Percentiles rank a stretch among this genome's conserved stretches.
phyloP scores from a whole-genome alignment of 2,329 filamentous ascomycete genomes.

The Neopestalotiopsis clavispora region DNA sequence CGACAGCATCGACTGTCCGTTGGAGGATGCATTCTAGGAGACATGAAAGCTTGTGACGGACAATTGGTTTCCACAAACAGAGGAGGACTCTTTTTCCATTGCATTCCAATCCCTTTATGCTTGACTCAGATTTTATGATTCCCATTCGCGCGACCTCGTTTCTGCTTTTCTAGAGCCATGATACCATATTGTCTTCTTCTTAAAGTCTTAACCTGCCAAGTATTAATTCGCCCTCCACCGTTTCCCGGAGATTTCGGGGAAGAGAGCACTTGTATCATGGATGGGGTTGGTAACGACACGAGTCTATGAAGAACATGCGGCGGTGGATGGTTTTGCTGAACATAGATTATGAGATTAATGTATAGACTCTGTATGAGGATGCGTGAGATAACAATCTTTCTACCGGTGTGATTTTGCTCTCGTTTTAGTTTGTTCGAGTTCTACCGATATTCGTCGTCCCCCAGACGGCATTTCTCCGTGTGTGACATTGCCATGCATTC shows the following conservation, averaged over 20 bases:
- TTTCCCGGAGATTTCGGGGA: not conserved
- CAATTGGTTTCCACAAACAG: not conserved
- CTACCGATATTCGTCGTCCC: too few relatives aligned
- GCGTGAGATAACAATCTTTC: not conserved
- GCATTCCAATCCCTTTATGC: not conserved
- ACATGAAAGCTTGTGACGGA: not conserved
- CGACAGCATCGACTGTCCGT: slow-evolving; percentile 92
- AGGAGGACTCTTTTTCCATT: not conserved
- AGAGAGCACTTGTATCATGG: slow-evolving; percentile 9
- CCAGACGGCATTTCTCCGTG: too few relatives aligned
- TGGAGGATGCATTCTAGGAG: slow-evolving; percentile 76
- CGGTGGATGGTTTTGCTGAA: not conserved
- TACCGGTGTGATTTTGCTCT: too few relatives aligned
- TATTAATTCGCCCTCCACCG: slow-evolving; percentile 10
- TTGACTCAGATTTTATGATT: not conserved
- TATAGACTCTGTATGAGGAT: not conserved
- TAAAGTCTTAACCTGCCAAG: slow-evolving; percentile 21
- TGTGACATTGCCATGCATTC: too few relatives aligned
- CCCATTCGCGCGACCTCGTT: slow-evolving; percentile 23
- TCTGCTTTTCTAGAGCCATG: slow-evolving; percentile 28
- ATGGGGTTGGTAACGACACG: slow-evolving; percentile 8
- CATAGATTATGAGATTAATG: not conserved
- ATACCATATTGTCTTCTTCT: slow-evolving; percentile 30
- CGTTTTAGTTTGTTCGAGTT: too few relatives aligned
- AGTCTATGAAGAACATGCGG: not conserved